Evolutionary conservation across 169 alveolate species (phyloP).

Genomic region (Eimeria necatrix): DNA sequence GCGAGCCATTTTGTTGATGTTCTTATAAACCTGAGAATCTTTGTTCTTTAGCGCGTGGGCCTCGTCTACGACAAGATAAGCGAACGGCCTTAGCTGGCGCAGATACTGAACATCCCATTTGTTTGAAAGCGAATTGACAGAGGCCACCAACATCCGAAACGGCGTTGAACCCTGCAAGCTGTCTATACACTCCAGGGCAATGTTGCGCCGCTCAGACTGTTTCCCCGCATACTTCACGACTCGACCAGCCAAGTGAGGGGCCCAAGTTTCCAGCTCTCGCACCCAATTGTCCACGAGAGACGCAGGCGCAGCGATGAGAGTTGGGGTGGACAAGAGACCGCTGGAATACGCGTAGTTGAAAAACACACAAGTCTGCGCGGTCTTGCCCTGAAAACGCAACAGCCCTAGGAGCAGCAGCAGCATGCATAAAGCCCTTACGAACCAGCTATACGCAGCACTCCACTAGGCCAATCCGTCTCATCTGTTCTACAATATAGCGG

Average conservation of each 20-base stretch:
- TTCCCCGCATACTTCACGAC: constrained; percentile 86
- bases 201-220: constrained; percentile 78
- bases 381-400: constrained; percentile 79
- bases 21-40: constrained; percentile 91
- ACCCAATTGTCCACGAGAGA: constrained; percentile 90
- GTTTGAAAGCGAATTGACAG: constrained; percentile 71
- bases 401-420: neutral
- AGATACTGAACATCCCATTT: constrained; percentile 78
- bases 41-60: constrained; percentile 96
- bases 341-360: constrained; percentile 79
- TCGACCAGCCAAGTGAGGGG: constrained; percentile 87
- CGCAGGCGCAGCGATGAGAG: constrained; percentile 89
- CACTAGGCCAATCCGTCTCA: too few species aligned
- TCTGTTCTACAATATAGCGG: too few species aligned
- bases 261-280: constrained; percentile 88
- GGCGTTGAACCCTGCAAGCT: constrained; percentile 20
- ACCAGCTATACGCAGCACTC: too few species aligned
- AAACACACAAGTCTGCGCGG: constrained; percentile 83
- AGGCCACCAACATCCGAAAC: constrained; percentile 57
- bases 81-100: constrained; percentile 81
- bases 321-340: constrained; percentile 80
- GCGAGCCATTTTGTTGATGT: constrained; percentile 88
- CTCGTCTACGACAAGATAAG: constrained; percentile 95
- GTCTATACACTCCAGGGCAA: constrained; percentile 73
- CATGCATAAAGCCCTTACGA: neutral